Base-by-base conservation (phyloP, 208 protist genomes). In the Crithidia fasciculata region DNA sequence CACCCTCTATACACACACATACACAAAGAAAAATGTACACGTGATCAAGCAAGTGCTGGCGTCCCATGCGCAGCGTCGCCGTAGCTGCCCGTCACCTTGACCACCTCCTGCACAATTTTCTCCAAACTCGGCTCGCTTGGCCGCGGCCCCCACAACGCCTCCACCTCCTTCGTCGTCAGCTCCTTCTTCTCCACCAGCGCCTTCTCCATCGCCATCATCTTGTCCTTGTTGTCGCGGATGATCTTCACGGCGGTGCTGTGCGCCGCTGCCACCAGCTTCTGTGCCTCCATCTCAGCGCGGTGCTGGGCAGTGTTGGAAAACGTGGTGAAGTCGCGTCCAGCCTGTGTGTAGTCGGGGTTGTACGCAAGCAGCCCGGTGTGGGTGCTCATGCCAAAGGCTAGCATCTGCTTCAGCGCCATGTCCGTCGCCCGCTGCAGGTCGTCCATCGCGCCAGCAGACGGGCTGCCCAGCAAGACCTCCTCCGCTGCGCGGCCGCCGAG, bases 371-470 rank as follows among this genome's bases (percentile, higher is more conserved):
- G 65, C 5, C 93, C 93, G 28, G 85, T 76, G 45, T 88, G 79
- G 40, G 70, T 65, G 76, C 87, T 90, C 93, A 96, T 96, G 53
- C 93, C 91, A 80, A 95, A 96, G 3, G 85, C 84, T 10, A 95
- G 83, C 73, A 96, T 77, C 77, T 92, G 74, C 85, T 95, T 95
- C 56, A 95, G 57, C 16, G 91, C 90, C 80, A 95, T 79, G 74
- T 95, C 85, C 4, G 89, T 96, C 19, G 90, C 91, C 2, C 89
- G 82, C 79, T 97, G 91, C 44, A 97, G 78, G 78, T 96, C 91
- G 72, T 97, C 93, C 82, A 93, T 91, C 41, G 93, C 93, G 10
- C 91, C 91, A 28, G 90, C 92, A 44, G 97, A 98, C 16, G 92
- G 82, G 52, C 93, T 72, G 16, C 88, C 87, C 40, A 98, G 91